phyloP scores from a whole-genome alignment of 108 stramenopile species.

The Schizochytrium sp. region DNA sequence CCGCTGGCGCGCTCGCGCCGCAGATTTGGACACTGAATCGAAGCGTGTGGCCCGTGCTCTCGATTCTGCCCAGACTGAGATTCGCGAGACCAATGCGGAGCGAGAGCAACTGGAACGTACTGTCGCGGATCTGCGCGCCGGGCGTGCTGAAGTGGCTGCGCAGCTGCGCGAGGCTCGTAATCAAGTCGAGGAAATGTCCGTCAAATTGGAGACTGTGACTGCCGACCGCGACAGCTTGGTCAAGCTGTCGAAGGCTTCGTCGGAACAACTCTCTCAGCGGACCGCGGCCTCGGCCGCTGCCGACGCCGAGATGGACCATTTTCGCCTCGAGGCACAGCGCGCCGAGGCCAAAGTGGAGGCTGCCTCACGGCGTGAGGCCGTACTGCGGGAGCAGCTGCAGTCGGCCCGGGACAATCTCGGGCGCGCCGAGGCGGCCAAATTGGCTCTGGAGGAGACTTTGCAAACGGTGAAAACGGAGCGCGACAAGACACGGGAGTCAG shows the following conservation, averaged over 20 bases:
- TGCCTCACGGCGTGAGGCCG: neutral
- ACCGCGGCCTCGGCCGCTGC: neutral
- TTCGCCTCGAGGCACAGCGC: neutral
- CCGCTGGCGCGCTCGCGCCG: neutral
- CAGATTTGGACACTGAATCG: neutral
- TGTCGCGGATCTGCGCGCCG: neutral
- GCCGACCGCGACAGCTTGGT: neutral
- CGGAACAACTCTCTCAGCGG: neutral
- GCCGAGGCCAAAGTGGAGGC: neutral
- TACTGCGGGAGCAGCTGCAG: neutral
- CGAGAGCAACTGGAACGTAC: neutral
- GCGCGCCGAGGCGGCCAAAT: neutral
- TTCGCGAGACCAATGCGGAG: neutral
- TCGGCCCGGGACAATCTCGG: neutral
- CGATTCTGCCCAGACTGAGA: neutral
- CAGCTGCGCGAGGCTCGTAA: neutral
- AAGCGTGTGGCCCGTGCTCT: neutral
- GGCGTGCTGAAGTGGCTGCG: neutral
- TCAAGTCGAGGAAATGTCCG: neutral
- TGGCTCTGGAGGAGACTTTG: neutral
- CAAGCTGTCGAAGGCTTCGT: neutral
- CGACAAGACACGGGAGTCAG: neutral
- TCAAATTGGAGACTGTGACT: neutral
- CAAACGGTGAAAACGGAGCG: neutral
- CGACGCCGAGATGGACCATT: neutral